Evolutionary conservation across 2,329 filamentous ascomycete genomes (phyloP).

Genomic region (Meredithiella fracta): DNA sequence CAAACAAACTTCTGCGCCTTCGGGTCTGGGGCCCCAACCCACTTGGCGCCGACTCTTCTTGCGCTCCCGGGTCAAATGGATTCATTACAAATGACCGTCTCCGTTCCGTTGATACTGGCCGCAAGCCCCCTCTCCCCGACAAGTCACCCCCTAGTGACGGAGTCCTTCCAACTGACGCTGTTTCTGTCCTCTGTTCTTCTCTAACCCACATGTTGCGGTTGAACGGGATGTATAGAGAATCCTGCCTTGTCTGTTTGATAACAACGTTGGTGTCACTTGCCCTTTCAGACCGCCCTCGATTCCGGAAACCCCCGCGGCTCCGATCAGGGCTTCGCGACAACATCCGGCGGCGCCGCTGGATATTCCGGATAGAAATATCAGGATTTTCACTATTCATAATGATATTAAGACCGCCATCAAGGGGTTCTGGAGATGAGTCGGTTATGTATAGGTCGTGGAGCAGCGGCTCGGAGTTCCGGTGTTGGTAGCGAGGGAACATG

Average conservation of each 20-base stretch:
- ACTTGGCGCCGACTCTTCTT: neutral
- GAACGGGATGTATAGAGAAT: neutral
- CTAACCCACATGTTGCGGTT: neutral
- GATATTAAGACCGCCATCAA: too few relatives aligned
- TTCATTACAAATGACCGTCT: conserved; percentile 1
- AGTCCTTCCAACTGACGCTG: neutral
- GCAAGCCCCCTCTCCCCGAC: neutral
- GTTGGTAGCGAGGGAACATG: conserved; percentile 2
- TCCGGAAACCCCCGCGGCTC: neutral
- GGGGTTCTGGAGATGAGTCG: too few relatives aligned
- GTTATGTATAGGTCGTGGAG: neutral
- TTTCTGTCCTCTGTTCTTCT: neutral
- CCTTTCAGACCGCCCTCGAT: neutral
- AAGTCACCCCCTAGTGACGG: neutral
- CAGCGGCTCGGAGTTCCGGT: conserved; percentile 5
- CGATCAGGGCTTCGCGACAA: neutral
- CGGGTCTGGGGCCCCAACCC: conserved; percentile 5
- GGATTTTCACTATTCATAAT: too few relatives aligned
- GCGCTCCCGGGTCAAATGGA: neutral
- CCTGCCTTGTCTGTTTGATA: neutral
- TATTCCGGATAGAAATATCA: too few relatives aligned
- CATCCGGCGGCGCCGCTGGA: neutral
- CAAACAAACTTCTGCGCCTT: conserved; percentile 17
- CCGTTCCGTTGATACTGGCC: neutral
- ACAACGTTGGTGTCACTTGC: neutral